phyloP scores from a whole-genome alignment of 106 monocot genomes.

The Dendrobium officinale region DNA sequence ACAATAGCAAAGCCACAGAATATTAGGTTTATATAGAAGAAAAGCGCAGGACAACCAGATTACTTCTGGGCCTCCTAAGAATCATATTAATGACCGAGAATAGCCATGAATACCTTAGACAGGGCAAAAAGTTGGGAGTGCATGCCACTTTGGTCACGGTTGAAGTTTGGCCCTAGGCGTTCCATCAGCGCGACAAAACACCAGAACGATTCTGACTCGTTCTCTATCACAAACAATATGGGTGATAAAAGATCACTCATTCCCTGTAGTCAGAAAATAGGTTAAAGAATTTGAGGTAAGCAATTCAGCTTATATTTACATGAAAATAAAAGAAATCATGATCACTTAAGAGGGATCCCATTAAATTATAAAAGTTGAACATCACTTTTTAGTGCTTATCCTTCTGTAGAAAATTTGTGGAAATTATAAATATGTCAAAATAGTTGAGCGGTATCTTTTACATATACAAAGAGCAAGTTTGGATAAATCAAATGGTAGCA shows the following conservation, averaged over 20 bases:
- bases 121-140: conserved; percentile 69
- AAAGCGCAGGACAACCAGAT: neutral
- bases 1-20: neutral
- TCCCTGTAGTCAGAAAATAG: conserved; percentile 26
- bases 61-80: neutral
- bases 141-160: conserved; percentile 76
- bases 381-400: neutral
- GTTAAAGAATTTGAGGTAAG: neutral
- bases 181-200: conserved; percentile 70
- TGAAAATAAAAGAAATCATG: neutral
- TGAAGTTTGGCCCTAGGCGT: conserved; percentile 71
- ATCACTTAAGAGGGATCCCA: neutral
- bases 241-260: conserved; percentile 78
- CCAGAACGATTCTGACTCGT: conserved; percentile 71
- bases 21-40: neutral
- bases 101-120: conserved; percentile 37
- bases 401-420: neutral
- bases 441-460: neutral
- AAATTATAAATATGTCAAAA: neutral
- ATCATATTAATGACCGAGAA: neutral
- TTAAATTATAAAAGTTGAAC: too few species aligned
- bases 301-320: neutral
- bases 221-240: conserved; percentile 61
- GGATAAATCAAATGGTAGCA: neutral
- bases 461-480: neutral